Evolutionary conservation across 78 protist species (phyloP).

Genomic region (Tieghemostelium lacteum): DNA sequence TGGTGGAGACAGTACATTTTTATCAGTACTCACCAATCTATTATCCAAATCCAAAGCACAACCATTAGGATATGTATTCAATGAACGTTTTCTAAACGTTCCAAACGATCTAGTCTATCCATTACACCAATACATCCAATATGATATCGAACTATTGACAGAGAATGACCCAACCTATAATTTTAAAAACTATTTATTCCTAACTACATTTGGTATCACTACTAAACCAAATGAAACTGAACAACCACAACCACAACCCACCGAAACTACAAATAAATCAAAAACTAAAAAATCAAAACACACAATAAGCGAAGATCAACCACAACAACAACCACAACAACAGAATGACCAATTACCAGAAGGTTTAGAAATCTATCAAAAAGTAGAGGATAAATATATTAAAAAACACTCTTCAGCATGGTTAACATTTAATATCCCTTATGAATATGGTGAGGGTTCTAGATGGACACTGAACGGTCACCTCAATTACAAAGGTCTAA

Average conservation of each 20-base stretch:
- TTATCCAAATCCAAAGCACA: not conserved
- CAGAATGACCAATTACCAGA: slow-evolving; percentile 5
- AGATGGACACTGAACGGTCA: slow-evolving; percentile 51
- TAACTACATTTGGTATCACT: slow-evolving; percentile 40
- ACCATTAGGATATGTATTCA: slow-evolving; percentile 27
- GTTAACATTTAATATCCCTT: slow-evolving; percentile 51
- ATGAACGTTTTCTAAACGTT: slow-evolving; percentile 51
- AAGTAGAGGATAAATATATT: slow-evolving; percentile 47
- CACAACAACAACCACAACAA: not conserved
- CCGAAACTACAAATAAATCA: slow-evolving; percentile 15
- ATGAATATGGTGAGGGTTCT: slow-evolving; percentile 45
- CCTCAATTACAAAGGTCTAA: slow-evolving; percentile 43
- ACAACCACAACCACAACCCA: slow-evolving; percentile 19
- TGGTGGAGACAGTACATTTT: not conserved
- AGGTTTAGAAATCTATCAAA: slow-evolving; percentile 16
- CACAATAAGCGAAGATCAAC: not conserved
- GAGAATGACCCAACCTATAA: slow-evolving; percentile 19
- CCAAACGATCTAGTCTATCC: slow-evolving; percentile 46
- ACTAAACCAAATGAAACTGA: slow-evolving; percentile 21
- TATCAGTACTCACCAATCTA: not conserved
- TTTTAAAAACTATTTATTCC: slow-evolving; percentile 31
- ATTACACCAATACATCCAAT: slow-evolving; percentile 54
- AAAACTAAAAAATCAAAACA: slow-evolving; percentile 15
- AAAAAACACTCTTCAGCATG: slow-evolving; percentile 36
- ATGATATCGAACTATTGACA: slow-evolving; percentile 47